A percentile compares a stretch with the other conserved stretches of the same genome.
Evolutionary conservation across 2,329 filamentous ascomycete species (phyloP).

Genomic region (Zasmidium cellare): DNA sequence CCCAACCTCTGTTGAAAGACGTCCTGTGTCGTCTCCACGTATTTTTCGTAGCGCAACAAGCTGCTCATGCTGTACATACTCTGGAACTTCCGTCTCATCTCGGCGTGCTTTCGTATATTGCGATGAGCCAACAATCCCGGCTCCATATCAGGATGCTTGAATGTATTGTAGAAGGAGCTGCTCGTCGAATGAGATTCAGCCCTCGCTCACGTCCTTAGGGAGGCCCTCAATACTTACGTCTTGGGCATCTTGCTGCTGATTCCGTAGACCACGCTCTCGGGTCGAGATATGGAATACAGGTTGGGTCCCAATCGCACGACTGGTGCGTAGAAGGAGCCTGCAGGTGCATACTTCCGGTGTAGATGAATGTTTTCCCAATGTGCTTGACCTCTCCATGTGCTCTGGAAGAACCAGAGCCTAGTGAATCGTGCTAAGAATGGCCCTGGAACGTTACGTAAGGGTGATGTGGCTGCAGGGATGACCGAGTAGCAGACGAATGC

Average conservation of each 20-base stretch:
- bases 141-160: slow-evolving; percentile 16
- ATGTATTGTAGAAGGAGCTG: no score
- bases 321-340: slow-evolving; percentile 17
- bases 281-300: slow-evolving; percentile 18
- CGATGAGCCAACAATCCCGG: no score
- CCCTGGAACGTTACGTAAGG: slow-evolving; percentile 22
- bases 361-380: slow-evolving; percentile 24
- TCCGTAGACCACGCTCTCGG: slow-evolving; percentile 22
- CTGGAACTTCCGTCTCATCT: slow-evolving; percentile 21
- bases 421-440: slow-evolving; percentile 25
- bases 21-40: slow-evolving; percentile 19
- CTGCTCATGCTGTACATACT: slow-evolving; percentile 26
- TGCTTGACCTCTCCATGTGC: slow-evolving; percentile 21
- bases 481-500: no score
- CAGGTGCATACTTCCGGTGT: slow-evolving; percentile 18
- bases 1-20: slow-evolving; percentile 16
- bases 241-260: slow-evolving; percentile 29
- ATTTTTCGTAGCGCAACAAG: slow-evolving; percentile 24
- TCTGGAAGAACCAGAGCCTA: slow-evolving; percentile 22
- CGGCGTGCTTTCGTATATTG: slow-evolving; percentile 19
- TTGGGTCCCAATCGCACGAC: slow-evolving; percentile 27
- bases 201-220: no score
- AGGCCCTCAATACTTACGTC: slow-evolving; percentile 11
- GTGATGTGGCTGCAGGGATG: no score
- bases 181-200: no score